Conservation (phyloP, 257 asterid genomes). For the Cynanchum wilfordii region DNA sequence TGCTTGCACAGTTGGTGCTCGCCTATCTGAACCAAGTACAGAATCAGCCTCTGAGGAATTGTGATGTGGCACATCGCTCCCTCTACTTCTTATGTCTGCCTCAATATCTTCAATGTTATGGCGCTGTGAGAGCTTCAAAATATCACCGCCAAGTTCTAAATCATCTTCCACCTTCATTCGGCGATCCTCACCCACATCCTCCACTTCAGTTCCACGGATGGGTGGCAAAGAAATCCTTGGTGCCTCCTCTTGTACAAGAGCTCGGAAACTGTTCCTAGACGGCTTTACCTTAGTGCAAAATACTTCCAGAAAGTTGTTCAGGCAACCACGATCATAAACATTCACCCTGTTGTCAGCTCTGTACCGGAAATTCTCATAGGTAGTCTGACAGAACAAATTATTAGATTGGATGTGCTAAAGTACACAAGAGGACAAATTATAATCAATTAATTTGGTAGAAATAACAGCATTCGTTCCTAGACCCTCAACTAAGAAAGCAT, state of each 20-base stretch:
- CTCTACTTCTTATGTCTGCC: conserved; percentile 86
- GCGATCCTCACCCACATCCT: conserved; percentile 48
- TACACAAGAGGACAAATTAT: background rate
- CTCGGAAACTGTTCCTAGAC: conserved; percentile 78
- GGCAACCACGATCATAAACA: conserved; percentile 83
- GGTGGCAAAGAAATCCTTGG: conserved; percentile 52
- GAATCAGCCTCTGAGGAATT: conserved; percentile 70
- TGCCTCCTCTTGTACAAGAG: conserved; percentile 69
- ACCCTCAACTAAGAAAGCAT: background rate
- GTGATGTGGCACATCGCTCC: conserved; percentile 66
- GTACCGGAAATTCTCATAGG: conserved; percentile 93
- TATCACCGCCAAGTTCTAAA: conserved; percentile 88
- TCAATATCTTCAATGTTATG: conserved; percentile 88
- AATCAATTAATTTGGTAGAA: background rate
- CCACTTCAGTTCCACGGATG: conserved; percentile 48
- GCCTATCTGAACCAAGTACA: conserved; percentile 64
- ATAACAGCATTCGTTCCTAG: background rate
- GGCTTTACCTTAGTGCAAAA: conserved; percentile 84
- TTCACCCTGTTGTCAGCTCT: conserved; percentile 82
- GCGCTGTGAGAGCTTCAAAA: conserved; percentile 87
- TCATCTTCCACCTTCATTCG: conserved; percentile 86
- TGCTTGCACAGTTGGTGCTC: conserved; percentile 40
- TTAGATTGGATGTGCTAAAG: background rate
- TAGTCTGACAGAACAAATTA: conserved; percentile 53
- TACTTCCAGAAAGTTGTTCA: conserved; percentile 70